Percentiles rank a stretch among this genome's conserved stretches.
These are phyloP conservation scores for Tolypocladium nubicola DNA, from an alignment of 2,329 filamentous ascomycete genomes.

Conservation along the genomic window DNA sequence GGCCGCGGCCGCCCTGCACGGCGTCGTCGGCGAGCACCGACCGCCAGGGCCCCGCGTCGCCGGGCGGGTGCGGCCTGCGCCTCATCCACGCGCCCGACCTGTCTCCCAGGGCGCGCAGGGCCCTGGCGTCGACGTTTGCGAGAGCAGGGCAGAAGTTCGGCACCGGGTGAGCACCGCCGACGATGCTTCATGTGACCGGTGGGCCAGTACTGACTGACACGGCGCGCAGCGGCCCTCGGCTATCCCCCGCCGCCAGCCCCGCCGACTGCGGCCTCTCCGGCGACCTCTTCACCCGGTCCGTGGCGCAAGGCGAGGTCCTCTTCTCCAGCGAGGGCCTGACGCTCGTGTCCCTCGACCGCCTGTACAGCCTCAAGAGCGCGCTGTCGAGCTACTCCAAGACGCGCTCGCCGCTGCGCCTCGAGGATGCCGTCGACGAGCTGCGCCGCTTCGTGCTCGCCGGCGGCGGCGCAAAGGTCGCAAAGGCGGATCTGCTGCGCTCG, in stretches of 20 bases:
- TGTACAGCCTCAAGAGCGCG: constrained; percentile 55
- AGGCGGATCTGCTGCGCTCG: constrained; percentile 39
- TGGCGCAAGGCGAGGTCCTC: constrained; percentile 49
- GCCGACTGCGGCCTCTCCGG: constrained; percentile 33
- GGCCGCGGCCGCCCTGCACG: constrained; percentile 37
- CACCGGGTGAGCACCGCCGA: constrained; percentile 23
- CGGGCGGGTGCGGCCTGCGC: constrained; percentile 35
- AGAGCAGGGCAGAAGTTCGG: constrained; percentile 39
- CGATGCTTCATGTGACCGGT: background rate
- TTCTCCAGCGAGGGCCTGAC: constrained; percentile 51
- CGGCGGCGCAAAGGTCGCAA: constrained; percentile 36
- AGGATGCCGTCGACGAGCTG: constrained; percentile 53
- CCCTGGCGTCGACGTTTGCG: constrained; percentile 34
- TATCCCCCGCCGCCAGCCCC: constrained; percentile 32
- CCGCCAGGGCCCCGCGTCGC: constrained; percentile 5
- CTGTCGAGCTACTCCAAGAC: constrained; percentile 45
- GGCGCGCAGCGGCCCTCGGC: constrained; percentile 19
- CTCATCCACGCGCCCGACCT: constrained; percentile 38
- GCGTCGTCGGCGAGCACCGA: constrained; percentile 25
- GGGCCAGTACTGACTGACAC: background rate
- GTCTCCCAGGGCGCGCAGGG: constrained; percentile 33
- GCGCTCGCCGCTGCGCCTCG: constrained; percentile 33
- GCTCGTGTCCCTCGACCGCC: constrained; percentile 47
- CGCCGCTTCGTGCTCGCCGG: constrained; percentile 46
- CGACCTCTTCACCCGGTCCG: constrained; percentile 44